phyloP scores from a whole-genome alignment of 169 alveolate genomes.

The Plasmodium cynomolgi region DNA sequence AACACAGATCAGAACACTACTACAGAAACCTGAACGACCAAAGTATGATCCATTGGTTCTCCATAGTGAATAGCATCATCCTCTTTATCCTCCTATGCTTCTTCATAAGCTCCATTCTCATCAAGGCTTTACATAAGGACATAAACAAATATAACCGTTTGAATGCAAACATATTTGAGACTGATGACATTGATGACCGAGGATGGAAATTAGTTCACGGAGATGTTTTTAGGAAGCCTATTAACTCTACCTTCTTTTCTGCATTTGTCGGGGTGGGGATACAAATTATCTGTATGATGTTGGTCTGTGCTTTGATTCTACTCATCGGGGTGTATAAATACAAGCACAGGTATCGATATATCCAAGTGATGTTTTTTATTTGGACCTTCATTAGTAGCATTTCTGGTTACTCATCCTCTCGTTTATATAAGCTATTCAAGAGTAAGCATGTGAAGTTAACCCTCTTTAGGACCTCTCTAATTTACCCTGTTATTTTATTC shows the following conservation, averaged over 20 bases:
- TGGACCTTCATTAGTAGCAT: conserved; percentile 90
- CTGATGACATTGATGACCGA: conserved; percentile 87
- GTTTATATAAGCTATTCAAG: conserved; percentile 83
- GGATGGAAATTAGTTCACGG: conserved; percentile 94
- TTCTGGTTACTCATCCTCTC: conserved; percentile 90
- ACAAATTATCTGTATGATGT: conserved; percentile 81
- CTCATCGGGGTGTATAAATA: conserved; percentile 78
- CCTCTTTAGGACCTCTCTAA: conserved; percentile 8
- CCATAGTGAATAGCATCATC: conserved; percentile 87
- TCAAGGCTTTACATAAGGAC: conserved; percentile 89
- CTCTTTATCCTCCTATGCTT: conserved; percentile 84
- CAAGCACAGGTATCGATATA: conserved; percentile 64
- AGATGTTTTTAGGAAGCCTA: conserved; percentile 92
- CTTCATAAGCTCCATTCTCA: conserved; percentile 88
- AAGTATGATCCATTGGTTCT: conserved; percentile 90
- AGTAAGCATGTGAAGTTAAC: conserved; percentile 59
- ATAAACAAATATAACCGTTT: conserved; percentile 87
- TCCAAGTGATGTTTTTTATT: conserved; percentile 88
- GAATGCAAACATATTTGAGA: conserved; percentile 78
- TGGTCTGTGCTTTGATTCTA: conserved; percentile 85
- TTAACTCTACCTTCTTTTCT: conserved; percentile 85
- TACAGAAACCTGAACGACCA: conserved; percentile 82
- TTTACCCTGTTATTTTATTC: conserved; percentile 35
- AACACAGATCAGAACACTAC: conserved; percentile 90
- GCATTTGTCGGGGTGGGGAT: conserved; percentile 91